Percentiles rank a stretch among this genome's conserved stretches.
Conservation (phyloP, 2,329 filamentous ascomycete species). For the Gnomoniopsis smithogilvyi region DNA sequence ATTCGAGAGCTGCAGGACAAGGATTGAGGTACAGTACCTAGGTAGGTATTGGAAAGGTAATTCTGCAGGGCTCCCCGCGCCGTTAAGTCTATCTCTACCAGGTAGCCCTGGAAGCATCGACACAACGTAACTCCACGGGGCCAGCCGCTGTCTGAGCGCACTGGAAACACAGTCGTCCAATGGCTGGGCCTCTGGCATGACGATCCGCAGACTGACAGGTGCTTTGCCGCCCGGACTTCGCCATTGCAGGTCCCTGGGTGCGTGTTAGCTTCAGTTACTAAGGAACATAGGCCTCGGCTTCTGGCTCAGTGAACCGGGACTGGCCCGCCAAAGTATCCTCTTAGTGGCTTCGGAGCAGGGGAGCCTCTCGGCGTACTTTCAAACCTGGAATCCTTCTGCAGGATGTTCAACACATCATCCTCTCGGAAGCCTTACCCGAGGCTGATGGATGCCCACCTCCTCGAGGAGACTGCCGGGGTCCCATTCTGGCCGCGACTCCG, state of each 20-base stretch:
- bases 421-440: neutral
- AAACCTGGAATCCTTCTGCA: neutral
- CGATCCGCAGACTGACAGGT: slow-evolving; percentile 10
- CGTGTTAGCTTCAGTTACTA: neutral
- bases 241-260: slow-evolving; percentile 1
- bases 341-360: neutral
- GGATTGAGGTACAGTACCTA: neutral
- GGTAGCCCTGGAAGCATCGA: neutral
- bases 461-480: neutral
- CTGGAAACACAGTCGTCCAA: neutral
- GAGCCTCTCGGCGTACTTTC: neutral
- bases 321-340: neutral
- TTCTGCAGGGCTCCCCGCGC: neutral
- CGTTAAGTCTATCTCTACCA: neutral
- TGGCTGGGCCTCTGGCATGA: slow-evolving; percentile 2
- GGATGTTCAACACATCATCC: neutral
- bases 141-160: slow-evolving; percentile 8
- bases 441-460: neutral
- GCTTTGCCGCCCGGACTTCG: slow-evolving; percentile 12
- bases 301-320: too few species aligned
- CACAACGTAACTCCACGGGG: slow-evolving; percentile 11
- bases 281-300: neutral
- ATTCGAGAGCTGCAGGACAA: neutral
- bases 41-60: too few species aligned
- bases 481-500: neutral